Evolutionary conservation across 2,329 filamentous ascomycete genomes (phyloP), one percentile per base, ranked within the genome.

Genomic region (Trichocomaceae sp.): DNA sequence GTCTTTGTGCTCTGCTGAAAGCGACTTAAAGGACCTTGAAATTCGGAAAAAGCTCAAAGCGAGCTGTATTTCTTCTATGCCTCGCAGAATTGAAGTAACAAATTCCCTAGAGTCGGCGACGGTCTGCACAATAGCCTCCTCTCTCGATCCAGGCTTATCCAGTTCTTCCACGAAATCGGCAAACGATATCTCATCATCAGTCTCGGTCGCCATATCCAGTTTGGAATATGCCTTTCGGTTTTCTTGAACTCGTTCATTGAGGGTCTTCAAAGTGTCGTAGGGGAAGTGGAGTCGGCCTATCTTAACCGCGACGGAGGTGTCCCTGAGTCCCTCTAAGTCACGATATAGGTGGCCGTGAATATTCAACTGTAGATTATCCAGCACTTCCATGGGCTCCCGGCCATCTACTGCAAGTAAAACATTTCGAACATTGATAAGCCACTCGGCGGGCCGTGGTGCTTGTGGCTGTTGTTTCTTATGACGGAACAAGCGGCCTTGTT

Each of bases 21-120:
- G 77, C 1, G 83, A 79, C 39, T 85, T 79, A 12, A 96, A 80
- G 63, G 84, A 85, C 69, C 90, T 93, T 20, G 89, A 91, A 57
- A 99, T 74, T 17, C 90, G 89, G 61, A 96, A 81, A 69, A 92
- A 93, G 71, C 92, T 92, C 66, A 97, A 83, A 0, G 91, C 92
- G 64, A 99, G 89, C 69, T 99, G 93, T 12, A 99, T 87, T 69
- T 99, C 93, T 68, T 96, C 95, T 61, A 99, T 90, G 50, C 93
- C 93, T 45, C 89, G 83, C 49, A 99, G 76, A 42, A 96, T 86
- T 1, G 93, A 96, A 68, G 87, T 88, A 54, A 91, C 81, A 66
- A 99, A 93, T 59, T 96, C 90, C 64, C 91, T 92, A 0, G 90
- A 96, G 65, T 96, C 91, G 0, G 91, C 91, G 0, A 96, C 87